Evolutionary conservation across 2,329 filamentous ascomycete genomes (phyloP).

Genomic region (Trichophaea hybrida): DNA sequence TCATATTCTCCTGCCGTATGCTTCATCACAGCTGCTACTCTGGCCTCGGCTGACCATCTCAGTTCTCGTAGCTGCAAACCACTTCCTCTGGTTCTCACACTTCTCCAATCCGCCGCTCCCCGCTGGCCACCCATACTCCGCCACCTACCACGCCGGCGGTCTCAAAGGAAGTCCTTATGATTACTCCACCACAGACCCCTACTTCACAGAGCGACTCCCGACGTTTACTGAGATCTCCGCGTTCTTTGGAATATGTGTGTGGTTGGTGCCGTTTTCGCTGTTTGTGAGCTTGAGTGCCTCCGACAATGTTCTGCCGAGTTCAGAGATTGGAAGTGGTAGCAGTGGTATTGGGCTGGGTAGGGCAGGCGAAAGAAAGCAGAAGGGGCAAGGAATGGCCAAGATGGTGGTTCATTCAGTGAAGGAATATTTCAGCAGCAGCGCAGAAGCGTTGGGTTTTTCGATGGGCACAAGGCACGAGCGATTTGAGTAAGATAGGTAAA

Average conservation of each 20-base stretch:
- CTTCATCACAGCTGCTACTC: background rate
- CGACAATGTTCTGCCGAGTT: conserved; percentile 80
- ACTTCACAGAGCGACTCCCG: conserved; percentile 39
- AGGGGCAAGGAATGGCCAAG: conserved; percentile 52
- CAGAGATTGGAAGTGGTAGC: conserved; percentile 46
- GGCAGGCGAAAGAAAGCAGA: conserved; percentile 31
- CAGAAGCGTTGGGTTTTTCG: conserved; percentile 20
- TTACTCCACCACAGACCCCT: conserved; percentile 47
- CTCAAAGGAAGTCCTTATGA: conserved; percentile 35
- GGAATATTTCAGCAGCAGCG: conserved; percentile 37
- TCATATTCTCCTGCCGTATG: conserved; percentile 63
- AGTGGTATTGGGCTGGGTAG: conserved; percentile 28
- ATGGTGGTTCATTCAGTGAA: conserved; percentile 46
- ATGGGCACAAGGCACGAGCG: conserved; percentile 18
- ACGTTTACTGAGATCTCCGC: conserved; percentile 88
- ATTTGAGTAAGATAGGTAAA: conserved; percentile 13
- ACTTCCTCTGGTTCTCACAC: conserved; percentile 91
- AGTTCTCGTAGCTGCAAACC: conserved; percentile 75
- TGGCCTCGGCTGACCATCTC: background rate
- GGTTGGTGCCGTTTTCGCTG: conserved; percentile 87
- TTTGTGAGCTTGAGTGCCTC: conserved; percentile 90
- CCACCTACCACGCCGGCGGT: conserved; percentile 35
- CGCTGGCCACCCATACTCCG: conserved; percentile 45
- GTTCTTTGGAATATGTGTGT: conserved; percentile 92
- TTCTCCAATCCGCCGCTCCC: conserved; percentile 54